phyloP scores from a whole-genome alignment of 352 stramenopile species.

The Aphanomyces cochlioides region DNA sequence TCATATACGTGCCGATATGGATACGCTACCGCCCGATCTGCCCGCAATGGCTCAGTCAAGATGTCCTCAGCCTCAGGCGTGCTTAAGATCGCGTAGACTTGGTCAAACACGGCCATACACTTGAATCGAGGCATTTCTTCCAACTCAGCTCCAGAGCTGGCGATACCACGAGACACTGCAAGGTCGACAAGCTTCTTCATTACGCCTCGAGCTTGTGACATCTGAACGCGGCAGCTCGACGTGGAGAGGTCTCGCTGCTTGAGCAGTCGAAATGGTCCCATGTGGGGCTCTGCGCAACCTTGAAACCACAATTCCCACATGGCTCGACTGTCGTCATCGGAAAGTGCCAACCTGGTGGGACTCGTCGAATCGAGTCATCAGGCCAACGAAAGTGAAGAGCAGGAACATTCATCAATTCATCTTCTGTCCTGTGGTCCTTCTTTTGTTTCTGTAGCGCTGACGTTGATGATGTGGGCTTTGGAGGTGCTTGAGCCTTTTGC shows the following conservation, averaged over 20 bases:
- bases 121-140: slow-evolving; percentile 19
- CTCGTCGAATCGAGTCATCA: slow-evolving; percentile 1
- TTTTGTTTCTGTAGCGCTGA: neutral
- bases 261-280: slow-evolving; percentile 11
- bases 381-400: slow-evolving; percentile 1
- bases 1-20: slow-evolving; percentile 18
- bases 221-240: slow-evolving; percentile 1
- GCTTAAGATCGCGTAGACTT: neutral
- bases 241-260: slow-evolving; percentile 1
- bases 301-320: slow-evolving; percentile 21
- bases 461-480: neutral
- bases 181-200: slow-evolving; percentile 17
- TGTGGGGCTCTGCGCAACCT: neutral
- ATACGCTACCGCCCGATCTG: neutral
- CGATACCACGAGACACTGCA: neutral
- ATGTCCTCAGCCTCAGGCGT: neutral
- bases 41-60: neutral
- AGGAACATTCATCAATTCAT: neutral
- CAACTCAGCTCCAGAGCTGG: neutral
- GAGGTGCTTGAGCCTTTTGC: neutral
- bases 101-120: slow-evolving; percentile 10
- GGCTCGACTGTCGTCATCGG: slow-evolving; percentile 14
- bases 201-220: slow-evolving; percentile 10
- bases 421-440: neutral
- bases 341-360: neutral